Evolutionary conservation across 768 basidiomycete genomes (phyloP), one percentile per base, ranked within the genome.

Genomic region (Phanerochaete carnosa): DNA sequence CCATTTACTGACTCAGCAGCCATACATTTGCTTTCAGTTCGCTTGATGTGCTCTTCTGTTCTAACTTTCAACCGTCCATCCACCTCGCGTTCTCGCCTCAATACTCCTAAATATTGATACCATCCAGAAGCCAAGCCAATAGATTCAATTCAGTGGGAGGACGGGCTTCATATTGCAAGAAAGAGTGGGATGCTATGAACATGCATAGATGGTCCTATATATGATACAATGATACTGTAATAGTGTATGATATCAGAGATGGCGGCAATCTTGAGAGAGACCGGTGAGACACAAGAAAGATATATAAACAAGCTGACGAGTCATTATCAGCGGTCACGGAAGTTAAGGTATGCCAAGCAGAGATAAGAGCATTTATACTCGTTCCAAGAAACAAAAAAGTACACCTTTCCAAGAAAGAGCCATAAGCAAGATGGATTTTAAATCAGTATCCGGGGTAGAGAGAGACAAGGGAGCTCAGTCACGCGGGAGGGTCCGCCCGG

Each of bases 401-500:
- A n/a, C n/a, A n/a, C n/a, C n/a, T 7, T 22, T 33, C 51, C 49
- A 29, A 51, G 51, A 32, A 52, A 52, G 22, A 52, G 50, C 2
- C 13, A n/a, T 26, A 29, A 28, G 49, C 29, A 28, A 47, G 46
- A 19, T 3, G n/a, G 12, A 12, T 29, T 28, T 23, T 16, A 28
- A 16, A 8, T 26, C 16, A 23, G 25, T n/a, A n/a, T n/a, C n/a
- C n/a, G 29, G 29, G 23, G 29, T 28, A 28, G 29, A n/a, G 49
- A 30, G 7, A 25, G 15, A 15, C 29, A 15, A 25, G 26, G 15
- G 23, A 4, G 29, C 51, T 55, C 54, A 37, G 23, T 55, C 26
- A 9, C 39, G 54, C 45, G 76, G 73, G 3, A 82, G 68, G 28
- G 83, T 68, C 32, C 85, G 76, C 15, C 87, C 86, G 16, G 87